Conservation (phyloP, 257 asterid genomes). For the Orobanche coerulescens region DNA sequence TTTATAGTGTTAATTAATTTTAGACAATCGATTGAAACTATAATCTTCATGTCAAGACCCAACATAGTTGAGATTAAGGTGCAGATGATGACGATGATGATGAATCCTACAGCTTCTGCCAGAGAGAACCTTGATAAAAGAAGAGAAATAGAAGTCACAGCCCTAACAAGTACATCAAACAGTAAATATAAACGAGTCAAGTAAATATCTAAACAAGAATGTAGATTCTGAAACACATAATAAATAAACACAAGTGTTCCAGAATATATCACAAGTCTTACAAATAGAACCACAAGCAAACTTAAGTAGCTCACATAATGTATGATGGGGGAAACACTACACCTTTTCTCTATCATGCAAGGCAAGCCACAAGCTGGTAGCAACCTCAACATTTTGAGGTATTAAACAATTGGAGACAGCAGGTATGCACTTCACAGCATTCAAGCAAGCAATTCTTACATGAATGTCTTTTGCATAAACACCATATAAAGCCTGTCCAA, state of each 20-base stretch:
- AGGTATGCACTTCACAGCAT: conserved; percentile 94
- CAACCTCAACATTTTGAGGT: conserved; percentile 79
- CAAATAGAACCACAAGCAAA: conserved; percentile 4
- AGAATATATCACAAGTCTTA: background rate
- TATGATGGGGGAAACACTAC: background rate
- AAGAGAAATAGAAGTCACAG: background rate
- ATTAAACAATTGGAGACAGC: conserved; percentile 75
- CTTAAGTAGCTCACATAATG: conserved; percentile 4
- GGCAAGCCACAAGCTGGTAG: conserved; percentile 96
- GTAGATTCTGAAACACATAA: too few relatives aligned
- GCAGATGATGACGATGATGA: too few relatives aligned
- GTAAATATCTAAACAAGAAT: background rate
- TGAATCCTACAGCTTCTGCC: background rate
- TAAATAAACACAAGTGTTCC: background rate
- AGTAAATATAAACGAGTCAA: background rate
- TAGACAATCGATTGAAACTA: too few relatives aligned
- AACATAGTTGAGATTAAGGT: too few relatives aligned
- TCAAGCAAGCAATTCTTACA: conserved; percentile 92
- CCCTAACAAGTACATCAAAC: background rate
- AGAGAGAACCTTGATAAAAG: background rate
- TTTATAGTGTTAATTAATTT: too few relatives aligned
- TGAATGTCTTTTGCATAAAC: conserved; percentile 87
- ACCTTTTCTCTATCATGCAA: conserved; percentile 93
- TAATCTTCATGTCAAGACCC: too few relatives aligned
- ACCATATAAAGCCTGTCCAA: conserved; percentile 73